These are phyloP conservation scores for Fusarium vanettenii DNA, from an alignment of 2,329 filamentous ascomycete species.

Conservation along the genomic window DNA sequence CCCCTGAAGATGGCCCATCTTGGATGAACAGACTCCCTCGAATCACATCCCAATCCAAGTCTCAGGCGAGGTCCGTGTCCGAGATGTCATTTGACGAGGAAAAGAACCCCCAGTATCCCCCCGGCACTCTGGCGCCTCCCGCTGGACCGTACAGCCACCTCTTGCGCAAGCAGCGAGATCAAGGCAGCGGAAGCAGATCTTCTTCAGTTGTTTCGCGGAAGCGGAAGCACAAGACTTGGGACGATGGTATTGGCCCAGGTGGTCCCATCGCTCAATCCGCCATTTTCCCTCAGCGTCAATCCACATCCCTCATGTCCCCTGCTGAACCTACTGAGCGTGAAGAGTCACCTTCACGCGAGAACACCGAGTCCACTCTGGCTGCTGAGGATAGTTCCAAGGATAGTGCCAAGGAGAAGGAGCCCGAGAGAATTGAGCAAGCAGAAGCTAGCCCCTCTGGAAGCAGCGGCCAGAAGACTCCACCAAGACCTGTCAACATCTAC, in stretches of 20 bases:
- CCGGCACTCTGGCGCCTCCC: constrained; percentile 78
- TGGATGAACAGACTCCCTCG: constrained; percentile 96
- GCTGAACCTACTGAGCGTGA: constrained; percentile 44
- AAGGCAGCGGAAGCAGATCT: constrained; percentile 70
- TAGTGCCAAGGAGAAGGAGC: constrained; percentile 46
- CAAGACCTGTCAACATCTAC: constrained; percentile 72
- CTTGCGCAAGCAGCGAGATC: constrained; percentile 84
- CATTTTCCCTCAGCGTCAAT: constrained; percentile 75
- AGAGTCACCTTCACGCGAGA: constrained; percentile 45
- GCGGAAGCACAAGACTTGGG: constrained; percentile 74
- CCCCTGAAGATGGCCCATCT: constrained; percentile 85
- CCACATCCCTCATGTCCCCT: constrained; percentile 35
- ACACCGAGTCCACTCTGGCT: constrained; percentile 49
- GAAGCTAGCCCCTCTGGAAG: constrained; percentile 35
- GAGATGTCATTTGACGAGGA: constrained; percentile 77
- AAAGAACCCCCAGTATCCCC: constrained; percentile 70
- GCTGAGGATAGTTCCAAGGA: constrained; percentile 50
- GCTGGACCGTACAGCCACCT: constrained; percentile 68
- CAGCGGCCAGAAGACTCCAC: constrained; percentile 38
- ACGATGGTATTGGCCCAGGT: constrained; percentile 79
- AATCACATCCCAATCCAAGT: constrained; percentile 75
- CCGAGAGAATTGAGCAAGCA: constrained; percentile 39
- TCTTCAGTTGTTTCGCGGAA: constrained; percentile 71
- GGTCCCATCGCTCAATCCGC: constrained; percentile 92
- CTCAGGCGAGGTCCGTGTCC: constrained; percentile 86